Evolutionary conservation across 2,329 filamentous ascomycete species (phyloP).

Genomic region (Botrytis byssoidea): DNA sequence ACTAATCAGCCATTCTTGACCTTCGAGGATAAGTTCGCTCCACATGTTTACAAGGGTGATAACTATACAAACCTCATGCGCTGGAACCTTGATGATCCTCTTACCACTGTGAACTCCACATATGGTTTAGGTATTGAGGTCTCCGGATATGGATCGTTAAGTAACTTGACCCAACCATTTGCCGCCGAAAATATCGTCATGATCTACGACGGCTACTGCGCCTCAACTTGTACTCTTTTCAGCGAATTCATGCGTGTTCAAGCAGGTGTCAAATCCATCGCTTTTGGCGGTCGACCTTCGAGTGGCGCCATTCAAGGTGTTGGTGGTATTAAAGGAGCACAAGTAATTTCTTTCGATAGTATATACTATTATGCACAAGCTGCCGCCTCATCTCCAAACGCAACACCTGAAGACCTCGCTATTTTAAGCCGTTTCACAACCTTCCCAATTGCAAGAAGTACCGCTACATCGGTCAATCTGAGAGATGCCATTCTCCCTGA

Average conservation of each 20-base stretch:
- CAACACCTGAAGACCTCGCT: constrained; percentile 18
- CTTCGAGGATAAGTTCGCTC: constrained; percentile 34
- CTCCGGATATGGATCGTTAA: constrained; percentile 38
- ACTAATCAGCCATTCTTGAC: constrained; percentile 32
- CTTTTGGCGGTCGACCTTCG: constrained; percentile 58
- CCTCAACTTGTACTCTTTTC: constrained; percentile 60
- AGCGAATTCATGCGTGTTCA: constrained; percentile 52
- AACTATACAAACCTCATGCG: constrained; percentile 31
- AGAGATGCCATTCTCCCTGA: constrained; percentile 40
- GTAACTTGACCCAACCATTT: constrained; percentile 41
- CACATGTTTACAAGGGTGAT: constrained; percentile 28
- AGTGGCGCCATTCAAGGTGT: constrained; percentile 57
- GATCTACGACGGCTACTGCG: constrained; percentile 53
- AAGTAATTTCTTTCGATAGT: constrained; percentile 33
- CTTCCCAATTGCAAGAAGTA: constrained; percentile 29
- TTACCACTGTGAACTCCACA: constrained; percentile 30
- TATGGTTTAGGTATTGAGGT: constrained; percentile 37
- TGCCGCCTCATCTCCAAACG: constrained; percentile 25
- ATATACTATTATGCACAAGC: constrained; percentile 28
- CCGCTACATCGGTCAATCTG: constrained; percentile 44
- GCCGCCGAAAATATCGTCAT: constrained; percentile 44
- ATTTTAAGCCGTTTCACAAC: constrained; percentile 27
- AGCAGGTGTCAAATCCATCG: constrained; percentile 54
- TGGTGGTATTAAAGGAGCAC: constrained; percentile 62
- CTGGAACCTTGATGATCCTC: constrained; percentile 34